Evolutionary conservation across 2,329 filamentous ascomycete genomes (phyloP).

Genomic region (Tolypocladium cylindrosporum): DNA sequence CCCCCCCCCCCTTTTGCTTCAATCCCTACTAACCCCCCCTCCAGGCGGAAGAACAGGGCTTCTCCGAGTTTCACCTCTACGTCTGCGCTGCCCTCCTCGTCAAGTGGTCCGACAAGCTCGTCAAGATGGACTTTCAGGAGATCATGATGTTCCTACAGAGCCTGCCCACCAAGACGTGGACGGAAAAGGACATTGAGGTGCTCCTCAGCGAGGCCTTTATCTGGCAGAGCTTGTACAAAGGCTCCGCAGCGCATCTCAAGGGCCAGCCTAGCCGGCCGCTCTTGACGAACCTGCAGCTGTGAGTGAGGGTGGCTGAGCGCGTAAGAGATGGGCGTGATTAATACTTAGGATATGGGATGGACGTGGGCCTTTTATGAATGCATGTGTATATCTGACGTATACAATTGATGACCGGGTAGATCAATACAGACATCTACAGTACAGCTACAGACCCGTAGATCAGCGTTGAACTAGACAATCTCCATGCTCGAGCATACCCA

Average conservation of each 20-base stretch:
- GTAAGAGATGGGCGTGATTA: neutral
- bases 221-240: constrained; percentile 96
- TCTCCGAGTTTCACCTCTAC: constrained; percentile 96
- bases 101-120: constrained; percentile 92
- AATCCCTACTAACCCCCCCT: constrained; percentile 6
- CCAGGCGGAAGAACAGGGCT: constrained; percentile 95
- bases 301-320: constrained; percentile 10
- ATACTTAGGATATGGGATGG: neutral
- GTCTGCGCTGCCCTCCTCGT: constrained; percentile 96
- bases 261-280: constrained; percentile 31
- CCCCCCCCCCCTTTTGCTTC: neutral
- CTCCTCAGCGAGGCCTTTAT: constrained; percentile 95
- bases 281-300: constrained; percentile 26
- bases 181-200: constrained; percentile 95
- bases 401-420: neutral
- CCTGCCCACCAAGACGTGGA: constrained; percentile 87
- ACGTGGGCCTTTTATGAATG: neutral
- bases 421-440: neutral
- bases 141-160: constrained; percentile 99
- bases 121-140: constrained; percentile 97
- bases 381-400: neutral
- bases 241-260: constrained; percentile 80
- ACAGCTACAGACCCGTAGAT: neutral
- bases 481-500: neutral
- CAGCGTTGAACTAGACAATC: too few relatives aligned